A percentile compares a stretch with the other conserved stretches of the same genome.
These are phyloP conservation scores for Cutaneotrichosporon sp. DNA, from an alignment of 1,284 basidiomycete species.

Conservation along the genomic window DNA sequence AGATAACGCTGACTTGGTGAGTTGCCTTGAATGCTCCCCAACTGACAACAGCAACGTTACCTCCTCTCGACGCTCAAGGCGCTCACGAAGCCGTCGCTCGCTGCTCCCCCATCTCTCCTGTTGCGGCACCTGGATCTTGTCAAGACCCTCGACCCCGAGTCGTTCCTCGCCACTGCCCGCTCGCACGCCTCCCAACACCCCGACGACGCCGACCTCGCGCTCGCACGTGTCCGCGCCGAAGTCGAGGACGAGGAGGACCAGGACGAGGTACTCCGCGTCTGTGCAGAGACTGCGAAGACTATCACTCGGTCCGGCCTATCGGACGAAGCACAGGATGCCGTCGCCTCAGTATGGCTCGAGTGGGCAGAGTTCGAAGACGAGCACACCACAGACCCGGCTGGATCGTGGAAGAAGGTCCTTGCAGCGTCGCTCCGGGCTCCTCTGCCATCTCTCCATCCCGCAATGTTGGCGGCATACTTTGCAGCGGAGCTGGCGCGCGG, in stretches of 20 bases:
- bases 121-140: constrained; percentile 37
- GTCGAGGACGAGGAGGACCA: constrained; percentile 5
- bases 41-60: constrained; percentile 30
- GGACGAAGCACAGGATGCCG: constrained; percentile 21
- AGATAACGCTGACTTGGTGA: constrained; percentile 33
- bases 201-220: constrained; percentile 33
- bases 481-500: constrained; percentile 16
- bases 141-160: constrained; percentile 9
- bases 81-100: constrained; percentile 36
- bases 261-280: constrained; percentile 25
- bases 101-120: constrained; percentile 40
- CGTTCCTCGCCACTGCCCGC: constrained; percentile 23
- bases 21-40: not conserved
- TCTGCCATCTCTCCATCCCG: constrained; percentile 29
- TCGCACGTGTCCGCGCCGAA: constrained; percentile 30
- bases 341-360: constrained; percentile 31
- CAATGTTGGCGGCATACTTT: constrained; percentile 28
- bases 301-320: constrained; percentile 21
- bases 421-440: constrained; percentile 27
- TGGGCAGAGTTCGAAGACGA: constrained; percentile 31
- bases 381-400: not conserved
- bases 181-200: constrained; percentile 39
- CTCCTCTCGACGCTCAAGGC: constrained; percentile 38
- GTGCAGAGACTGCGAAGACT: constrained; percentile 24
- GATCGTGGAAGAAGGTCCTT: constrained; percentile 29